Base-by-base conservation (phyloP, 2,329 filamentous ascomycete species). In the Tympanopsis confertula region DNA sequence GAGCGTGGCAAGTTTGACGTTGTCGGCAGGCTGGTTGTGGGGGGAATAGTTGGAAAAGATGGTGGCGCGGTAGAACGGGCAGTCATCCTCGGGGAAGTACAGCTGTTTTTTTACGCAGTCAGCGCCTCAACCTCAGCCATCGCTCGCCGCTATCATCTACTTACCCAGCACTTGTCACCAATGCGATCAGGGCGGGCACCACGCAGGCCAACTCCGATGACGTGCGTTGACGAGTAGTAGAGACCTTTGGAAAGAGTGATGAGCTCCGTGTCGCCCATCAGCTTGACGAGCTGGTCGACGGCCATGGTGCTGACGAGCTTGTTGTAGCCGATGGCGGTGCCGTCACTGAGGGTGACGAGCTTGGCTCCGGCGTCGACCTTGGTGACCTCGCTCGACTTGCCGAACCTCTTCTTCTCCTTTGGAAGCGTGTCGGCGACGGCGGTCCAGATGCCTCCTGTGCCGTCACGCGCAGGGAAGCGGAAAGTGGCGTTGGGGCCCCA, bases 31-130 rank as follows among this genome's bases (percentile, higher is more conserved):
- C 68, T 96, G 89, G 73, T 98, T 98, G 77, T 94, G 80, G 38
- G 89, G 91, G 17, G 91, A 96, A 75, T 98, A 98, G 77, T 98
- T 98, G 65, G 89, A 96, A 78, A 98, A 98, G 68, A 98, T 96
- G 56, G 91, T 98, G 55, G 91, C 91, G 51, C 91, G 86, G 74
- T 98, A 98, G 74, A 98, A 98, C 58, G 87, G 87, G 71, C 87
- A 94, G 74, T 98, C 82, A 62, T 94, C 83, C 64, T 98, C 91
- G 44, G 91, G 91, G 78, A 96, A 98, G 77, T 98, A 98, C 48
- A 98, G 72, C 80, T 82, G 40, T 7, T 38, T 20, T 2, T 19
- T n/a, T 13, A 35, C 24, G n/a, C n/a, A 28, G 10, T n/a, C n/a
- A n/a, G n/a, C n/a, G n/a, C n/a, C n/a, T n/a, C n/a, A n/a, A n/a